phyloP scores from a whole-genome alignment of 768 basidiomycete species.

The Pholiota microspora region DNA sequence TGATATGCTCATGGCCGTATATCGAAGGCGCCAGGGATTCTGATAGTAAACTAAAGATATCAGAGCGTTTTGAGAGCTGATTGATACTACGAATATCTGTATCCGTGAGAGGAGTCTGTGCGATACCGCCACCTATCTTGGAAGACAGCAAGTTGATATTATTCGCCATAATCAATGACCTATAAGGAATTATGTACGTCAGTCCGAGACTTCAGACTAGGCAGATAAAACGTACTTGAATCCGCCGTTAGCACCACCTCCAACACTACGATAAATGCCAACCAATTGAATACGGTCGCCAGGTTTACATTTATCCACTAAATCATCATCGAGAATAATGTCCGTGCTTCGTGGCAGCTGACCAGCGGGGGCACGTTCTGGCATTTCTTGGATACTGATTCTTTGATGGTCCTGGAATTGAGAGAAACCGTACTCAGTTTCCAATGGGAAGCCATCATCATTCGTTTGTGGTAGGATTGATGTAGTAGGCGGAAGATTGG shows the following conservation, averaged over 20 bases:
- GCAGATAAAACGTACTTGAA: conserved; percentile 71
- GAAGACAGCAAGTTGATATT: conserved; percentile 94
- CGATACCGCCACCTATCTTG: conserved; percentile 93
- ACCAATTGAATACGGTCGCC: conserved; percentile 97
- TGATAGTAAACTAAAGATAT: conserved; percentile 87
- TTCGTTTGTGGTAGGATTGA: conserved; percentile 89
- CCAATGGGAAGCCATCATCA: conserved; percentile 81
- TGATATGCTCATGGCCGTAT: conserved; percentile 95
- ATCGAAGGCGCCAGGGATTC: conserved; percentile 97
- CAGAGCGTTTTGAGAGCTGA: conserved; percentile 82
- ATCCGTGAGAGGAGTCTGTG: conserved; percentile 88
- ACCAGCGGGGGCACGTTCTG: conserved; percentile 95
- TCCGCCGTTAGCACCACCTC: conserved; percentile 86
- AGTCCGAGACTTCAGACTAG: conserved; percentile 11
- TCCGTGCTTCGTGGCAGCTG: conserved; percentile 96
- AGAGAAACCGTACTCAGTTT: conserved; percentile 91
- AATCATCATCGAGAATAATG: conserved; percentile 92
- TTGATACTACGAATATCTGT: conserved; percentile 96
- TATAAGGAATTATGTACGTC: conserved; percentile 28
- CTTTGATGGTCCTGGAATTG: conserved; percentile 96
- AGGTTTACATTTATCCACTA: conserved; percentile 97
- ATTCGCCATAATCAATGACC: conserved; percentile 91
- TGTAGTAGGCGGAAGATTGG: conserved; percentile 82
- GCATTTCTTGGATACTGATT: conserved; percentile 99
- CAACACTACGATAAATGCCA: conserved; percentile 91